Base-by-base conservation (phyloP, 73 alveolate genomes). In the Stentor roeselii region DNA sequence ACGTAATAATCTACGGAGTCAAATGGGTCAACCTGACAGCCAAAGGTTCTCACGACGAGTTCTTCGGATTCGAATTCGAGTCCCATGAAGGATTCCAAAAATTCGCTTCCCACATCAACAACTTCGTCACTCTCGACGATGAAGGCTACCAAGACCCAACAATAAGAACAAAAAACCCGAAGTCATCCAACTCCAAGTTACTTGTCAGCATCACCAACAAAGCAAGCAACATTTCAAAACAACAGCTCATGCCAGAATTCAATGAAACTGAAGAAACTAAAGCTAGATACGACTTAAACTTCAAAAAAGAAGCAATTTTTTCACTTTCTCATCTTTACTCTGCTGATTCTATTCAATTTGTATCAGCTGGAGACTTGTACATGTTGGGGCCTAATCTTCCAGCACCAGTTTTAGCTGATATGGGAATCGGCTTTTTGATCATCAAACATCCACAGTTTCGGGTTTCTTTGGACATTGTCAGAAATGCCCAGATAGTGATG, bases 361-460 rank as follows among this genome's bases (percentile, higher is more conserved):
- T 15, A 6, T 39, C 75, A 1, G 40, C 84, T n/a, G 84, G 84
- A 76, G 39, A 76, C 39, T 76, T 76, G 39, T 76, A 76, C 39
- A 21, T 76, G 39, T 21, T 21, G 32, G 78, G 15, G 14, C 36
- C 2, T 27, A 39, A 39, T n/a, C 38, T 30, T 11, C 21, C 6
- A 35, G 0, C 60, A 14, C 27, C 2, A 37, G 67, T 21, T 36
- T 35, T 21, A 2, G 11, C 27, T 39, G 74, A 37, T 21, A n/a
- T 36, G 34, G 84, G 75, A 1, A 39, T 67, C 6, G 84, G 82
- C 0, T 76, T 76, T 37, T 27, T 76, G 6, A n/a, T 76, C 30
- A 2, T 76, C 32, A 76, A 34, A 2, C 75, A 76, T 76, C 36
- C 27, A 76, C 36, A 76, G 37, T 67, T 67, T 34, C 14, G 41